Base-by-base conservation (phyloP, 129 eudicot genomes). In the Arctium minus region DNA sequence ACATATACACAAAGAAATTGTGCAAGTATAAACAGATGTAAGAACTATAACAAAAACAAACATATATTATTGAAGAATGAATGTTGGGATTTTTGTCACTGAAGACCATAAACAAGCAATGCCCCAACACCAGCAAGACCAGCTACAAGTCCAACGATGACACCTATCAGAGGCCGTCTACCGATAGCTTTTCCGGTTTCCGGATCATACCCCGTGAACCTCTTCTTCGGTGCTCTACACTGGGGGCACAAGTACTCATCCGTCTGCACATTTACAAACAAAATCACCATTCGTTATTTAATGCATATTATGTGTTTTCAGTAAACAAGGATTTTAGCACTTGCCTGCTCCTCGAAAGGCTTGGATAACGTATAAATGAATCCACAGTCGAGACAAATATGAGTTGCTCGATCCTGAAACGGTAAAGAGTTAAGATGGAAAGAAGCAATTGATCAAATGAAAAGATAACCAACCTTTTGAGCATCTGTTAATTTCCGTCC, bases 41-140 rank as follows among this genome's bases (percentile, higher is more conserved):
- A 33, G 36, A 33, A 1, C 3, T 2, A 1, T 33, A 33, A 33
- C 36, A 36, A 77, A 72, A 72, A 33, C 60, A 60, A 60, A 64
- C 53, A 79, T 60, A 13, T 72, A 73, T 75, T 38, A 68, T 77
- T 68, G 56, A 44, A 67, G 46, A 60, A 60, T 29, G 68, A 76
- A 62, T 64, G 35, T 60, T 17, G 42, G 17, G 35, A 29, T 2
- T n/a, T 65, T 62, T 35, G 8, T 94, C 78, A 96, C 80, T 96
- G 99, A 86, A 96, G 98, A 62, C 99, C 99, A 91, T 93, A 96
- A 64, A 91, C 93, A 76, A 96, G 93, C 81, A 96, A 88, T 37
- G 98, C 99, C 67, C 91, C 99, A 86, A 96, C 97, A n/a, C 93
- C 99, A 73, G 88, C 99, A 87, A 96, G 48, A 65, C 99, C 99